Conservation (phyloP, 192 early-diverging fungal genomes). For the Spinellus fusiger region DNA sequence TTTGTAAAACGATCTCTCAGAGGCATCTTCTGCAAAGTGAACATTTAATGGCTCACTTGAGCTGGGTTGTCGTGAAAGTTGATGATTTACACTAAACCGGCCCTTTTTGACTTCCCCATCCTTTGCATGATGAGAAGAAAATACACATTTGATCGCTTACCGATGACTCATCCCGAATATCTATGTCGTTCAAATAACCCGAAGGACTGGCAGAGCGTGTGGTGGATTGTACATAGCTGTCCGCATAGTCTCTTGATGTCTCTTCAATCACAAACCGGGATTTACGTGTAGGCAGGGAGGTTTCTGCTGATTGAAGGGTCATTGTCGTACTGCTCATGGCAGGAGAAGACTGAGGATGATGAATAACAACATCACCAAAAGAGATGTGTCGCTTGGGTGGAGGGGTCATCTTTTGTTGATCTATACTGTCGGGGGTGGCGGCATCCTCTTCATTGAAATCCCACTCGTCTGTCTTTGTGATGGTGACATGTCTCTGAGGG, state of each 20-base stretch:
- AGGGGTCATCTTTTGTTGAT: not conserved
- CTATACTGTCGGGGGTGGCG: not conserved
- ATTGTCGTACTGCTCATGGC: constrained; percentile 7
- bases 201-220: constrained; percentile 7
- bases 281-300: constrained; percentile 14
- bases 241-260: not conserved
- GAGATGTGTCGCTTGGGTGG: constrained; percentile 35
- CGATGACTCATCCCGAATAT: not conserved
- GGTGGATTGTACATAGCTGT: not conserved
- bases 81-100: constrained; percentile 60
- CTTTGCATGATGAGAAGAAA: not conserved
- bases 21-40: not conserved
- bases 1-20: not conserved
- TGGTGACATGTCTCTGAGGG: constrained; percentile 34
- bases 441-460: constrained; percentile 50
- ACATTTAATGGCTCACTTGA: constrained; percentile 7
- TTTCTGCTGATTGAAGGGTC: constrained; percentile 1
- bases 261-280: constrained; percentile 36
- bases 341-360: constrained; percentile 8
- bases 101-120: constrained; percentile 58
- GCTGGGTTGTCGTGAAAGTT: not conserved
- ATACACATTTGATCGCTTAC: not conserved
- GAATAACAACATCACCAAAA: constrained; percentile 36
- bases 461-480: constrained; percentile 57
- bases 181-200: constrained; percentile 1